Conservation (phyloP, 176 grass and related monocot species). For the Bonia amplexicaulis region DNA sequence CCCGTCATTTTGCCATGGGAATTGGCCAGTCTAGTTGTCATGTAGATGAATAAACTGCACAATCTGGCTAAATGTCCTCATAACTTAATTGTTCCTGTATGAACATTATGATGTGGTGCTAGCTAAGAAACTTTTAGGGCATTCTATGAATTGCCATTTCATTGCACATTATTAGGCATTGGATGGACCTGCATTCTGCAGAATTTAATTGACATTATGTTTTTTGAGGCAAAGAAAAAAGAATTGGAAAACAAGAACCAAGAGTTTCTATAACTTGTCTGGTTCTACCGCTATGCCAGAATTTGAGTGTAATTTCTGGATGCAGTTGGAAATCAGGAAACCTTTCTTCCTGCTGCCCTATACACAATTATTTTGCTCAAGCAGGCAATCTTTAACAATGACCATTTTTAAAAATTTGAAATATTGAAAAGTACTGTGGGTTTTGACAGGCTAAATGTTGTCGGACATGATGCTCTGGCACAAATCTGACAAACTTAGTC, state of each 20-base stretch:
- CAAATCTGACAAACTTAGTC: background rate
- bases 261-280: background rate
- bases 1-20: background rate
- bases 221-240: background rate
- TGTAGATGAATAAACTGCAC: background rate
- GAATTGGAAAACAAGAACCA: background rate
- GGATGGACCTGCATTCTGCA: background rate
- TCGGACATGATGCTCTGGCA: background rate
- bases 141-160: background rate
- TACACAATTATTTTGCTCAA: background rate
- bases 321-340: background rate
- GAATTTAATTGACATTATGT: background rate
- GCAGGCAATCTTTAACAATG: background rate
- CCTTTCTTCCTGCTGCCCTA: background rate
- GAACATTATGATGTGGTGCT: slow-evolving; percentile 1
- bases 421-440: background rate
- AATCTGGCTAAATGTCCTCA: background rate
- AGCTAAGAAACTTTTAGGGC: background rate
- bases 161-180: background rate
- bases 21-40: background rate
- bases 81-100: background rate
- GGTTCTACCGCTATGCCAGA: background rate
- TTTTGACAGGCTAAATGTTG: background rate
- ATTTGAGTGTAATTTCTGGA: background rate
- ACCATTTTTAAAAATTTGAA: background rate